Conservation (phyloP, 164 flowering plant genomes). For the Chimonanthus salicifolius region DNA sequence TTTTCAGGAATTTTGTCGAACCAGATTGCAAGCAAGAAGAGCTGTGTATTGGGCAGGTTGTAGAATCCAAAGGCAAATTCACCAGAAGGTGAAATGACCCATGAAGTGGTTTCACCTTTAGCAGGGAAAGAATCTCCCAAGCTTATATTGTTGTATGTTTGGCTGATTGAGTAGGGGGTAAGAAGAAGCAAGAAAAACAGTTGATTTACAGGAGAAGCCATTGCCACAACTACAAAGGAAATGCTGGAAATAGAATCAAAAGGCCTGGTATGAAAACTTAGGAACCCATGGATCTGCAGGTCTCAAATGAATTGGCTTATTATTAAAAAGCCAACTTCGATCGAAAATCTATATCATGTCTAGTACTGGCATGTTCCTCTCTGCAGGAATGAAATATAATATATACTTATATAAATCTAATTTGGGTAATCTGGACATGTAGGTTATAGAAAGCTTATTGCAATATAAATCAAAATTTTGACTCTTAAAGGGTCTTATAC, state of each 20-base stretch:
- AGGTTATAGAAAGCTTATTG: too few relatives aligned
- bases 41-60: not conserved
- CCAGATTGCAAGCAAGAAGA: constrained; percentile 26
- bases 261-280: too few relatives aligned
- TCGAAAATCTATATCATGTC: too few relatives aligned
- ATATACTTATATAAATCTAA: too few relatives aligned
- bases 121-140: constrained; percentile 26
- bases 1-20: constrained; percentile 29
- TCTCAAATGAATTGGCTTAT: too few relatives aligned
- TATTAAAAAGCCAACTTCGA: too few relatives aligned
- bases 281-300: too few relatives aligned
- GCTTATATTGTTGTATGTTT: constrained; percentile 11
- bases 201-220: not conserved
- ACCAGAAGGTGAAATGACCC: constrained; percentile 25
- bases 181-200: not conserved
- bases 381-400: too few relatives aligned
- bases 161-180: constrained; percentile 2
- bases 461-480: too few relatives aligned
- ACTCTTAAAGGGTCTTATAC: too few relatives aligned
- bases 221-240: not conserved
- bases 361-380: too few relatives aligned
- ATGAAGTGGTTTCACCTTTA: constrained; percentile 4
- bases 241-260: not conserved
- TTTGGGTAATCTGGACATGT: too few relatives aligned
- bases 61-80: constrained; percentile 36